Evolutionary conservation across 2,329 filamentous ascomycete genomes (phyloP).

Genomic region (Hypoxylon sp.): DNA sequence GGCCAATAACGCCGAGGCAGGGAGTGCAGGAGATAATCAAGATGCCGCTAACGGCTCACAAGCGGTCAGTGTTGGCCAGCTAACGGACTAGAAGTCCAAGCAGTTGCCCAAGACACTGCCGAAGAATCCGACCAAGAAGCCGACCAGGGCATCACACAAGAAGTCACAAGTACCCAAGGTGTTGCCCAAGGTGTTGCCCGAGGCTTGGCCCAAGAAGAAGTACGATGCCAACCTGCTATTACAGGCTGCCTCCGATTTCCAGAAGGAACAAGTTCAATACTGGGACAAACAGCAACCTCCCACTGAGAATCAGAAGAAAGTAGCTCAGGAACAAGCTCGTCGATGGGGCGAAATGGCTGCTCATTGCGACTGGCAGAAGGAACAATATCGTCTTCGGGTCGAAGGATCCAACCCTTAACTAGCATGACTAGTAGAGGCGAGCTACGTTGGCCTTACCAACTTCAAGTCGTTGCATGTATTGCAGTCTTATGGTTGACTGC

Average conservation of each 20-base stretch:
- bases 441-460: too few species aligned
- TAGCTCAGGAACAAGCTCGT: not conserved
- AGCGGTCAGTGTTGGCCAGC: not conserved
- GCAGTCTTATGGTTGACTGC: not conserved
- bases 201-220: not conserved
- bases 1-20: slow-evolving; percentile 34
- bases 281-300: not conserved
- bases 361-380: not conserved
- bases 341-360: not conserved
- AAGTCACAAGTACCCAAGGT: too few species aligned
- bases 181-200: too few species aligned
- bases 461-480: not conserved
- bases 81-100: slow-evolving; percentile 3
- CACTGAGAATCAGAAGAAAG: not conserved
- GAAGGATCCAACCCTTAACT: not conserved
- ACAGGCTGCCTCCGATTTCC: not conserved
- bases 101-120: not conserved
- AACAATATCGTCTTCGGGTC: not conserved
- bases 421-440: not conserved
- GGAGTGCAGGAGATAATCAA: slow-evolving; percentile 37
- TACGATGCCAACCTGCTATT: not conserved
- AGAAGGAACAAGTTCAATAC: not conserved
- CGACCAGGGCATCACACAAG: not conserved
- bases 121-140: not conserved
- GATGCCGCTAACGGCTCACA: slow-evolving; percentile 32